Conservation (phyloP, 2,329 filamentous ascomycete genomes). For the Nannizzia gypsea region DNA sequence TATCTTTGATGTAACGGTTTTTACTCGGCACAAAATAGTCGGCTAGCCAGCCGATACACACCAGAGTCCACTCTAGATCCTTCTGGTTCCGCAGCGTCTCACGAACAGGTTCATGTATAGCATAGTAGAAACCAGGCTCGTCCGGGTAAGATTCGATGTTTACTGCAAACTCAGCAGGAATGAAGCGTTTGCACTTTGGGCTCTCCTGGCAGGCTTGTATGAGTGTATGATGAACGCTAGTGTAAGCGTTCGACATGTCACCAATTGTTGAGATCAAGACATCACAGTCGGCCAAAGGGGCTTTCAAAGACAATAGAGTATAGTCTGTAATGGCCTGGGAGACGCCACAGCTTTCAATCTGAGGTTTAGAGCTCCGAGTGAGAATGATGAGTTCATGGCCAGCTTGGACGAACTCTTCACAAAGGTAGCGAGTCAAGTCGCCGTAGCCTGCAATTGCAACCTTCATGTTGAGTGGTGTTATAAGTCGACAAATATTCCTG, state of each 20-base stretch:
- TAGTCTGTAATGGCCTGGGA: conserved; percentile 2
- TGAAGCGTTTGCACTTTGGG: conserved; percentile 6
- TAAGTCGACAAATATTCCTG: no score
- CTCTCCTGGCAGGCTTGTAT: conserved; percentile 4
- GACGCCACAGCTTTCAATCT: background rate
- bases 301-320: background rate
- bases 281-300: background rate
- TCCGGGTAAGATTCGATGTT: conserved; percentile 1
- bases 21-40: conserved; percentile 6
- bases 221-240: background rate
- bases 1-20: conserved; percentile 6
- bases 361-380: conserved; percentile 1
- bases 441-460: conserved; percentile 6
- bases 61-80: conserved; percentile 4
- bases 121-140: conserved; percentile 3
- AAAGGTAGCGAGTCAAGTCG: conserved; percentile 3
- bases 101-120: conserved; percentile 1
- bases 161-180: conserved; percentile 4
- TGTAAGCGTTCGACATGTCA: background rate
- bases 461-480: background rate
- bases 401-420: conserved; percentile 4
- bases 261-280: conserved; percentile 5
- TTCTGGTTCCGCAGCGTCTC: background rate
- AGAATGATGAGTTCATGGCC: conserved; percentile 5
- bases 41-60: conserved; percentile 4